phyloP scores from a whole-genome alignment of 805 yeast species.

The Torulaspora franciscae region DNA sequence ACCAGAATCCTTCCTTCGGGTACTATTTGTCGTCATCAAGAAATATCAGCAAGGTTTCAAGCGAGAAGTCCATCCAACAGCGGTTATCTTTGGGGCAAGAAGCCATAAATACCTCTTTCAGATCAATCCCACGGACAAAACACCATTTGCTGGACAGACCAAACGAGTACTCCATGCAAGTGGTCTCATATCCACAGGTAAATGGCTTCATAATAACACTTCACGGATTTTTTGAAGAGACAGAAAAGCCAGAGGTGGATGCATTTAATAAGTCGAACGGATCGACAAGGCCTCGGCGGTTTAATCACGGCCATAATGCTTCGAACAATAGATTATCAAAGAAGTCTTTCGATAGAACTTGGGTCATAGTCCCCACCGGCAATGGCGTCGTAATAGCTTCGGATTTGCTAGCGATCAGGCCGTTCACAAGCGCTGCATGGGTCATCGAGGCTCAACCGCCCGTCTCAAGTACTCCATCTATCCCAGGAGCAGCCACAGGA shows the following conservation, averaged over 20 bases:
- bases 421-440: slow-evolving; percentile 61
- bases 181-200: slow-evolving; percentile 63
- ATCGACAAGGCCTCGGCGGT: slow-evolving; percentile 25
- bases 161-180: slow-evolving; percentile 66
- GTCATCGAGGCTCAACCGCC: slow-evolving; percentile 8
- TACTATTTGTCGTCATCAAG: slow-evolving; percentile 70
- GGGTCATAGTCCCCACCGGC: slow-evolving; percentile 67
- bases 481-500: slow-evolving; percentile 16
- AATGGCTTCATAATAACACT: slow-evolving; percentile 72
- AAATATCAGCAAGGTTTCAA: slow-evolving; percentile 60
- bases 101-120: slow-evolving; percentile 55
- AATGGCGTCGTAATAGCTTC: slow-evolving; percentile 76
- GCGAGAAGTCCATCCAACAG: slow-evolving; percentile 49
- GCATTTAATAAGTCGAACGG: slow-evolving; percentile 23
- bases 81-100: slow-evolving; percentile 68
- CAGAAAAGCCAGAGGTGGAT: slow-evolving; percentile 47
- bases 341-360: slow-evolving; percentile 82
- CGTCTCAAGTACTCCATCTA: slow-evolving; percentile 9
- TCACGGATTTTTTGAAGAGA: slow-evolving; percentile 83
- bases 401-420: slow-evolving; percentile 69
- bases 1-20: slow-evolving; percentile 48
- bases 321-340: slow-evolving; percentile 41
- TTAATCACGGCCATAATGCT: slow-evolving; percentile 31
- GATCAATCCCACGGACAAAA: slow-evolving; percentile 68
- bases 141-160: slow-evolving; percentile 67